phyloP scores from a whole-genome alignment of 257 asterid genomes.

The Perilla frutescens region DNA sequence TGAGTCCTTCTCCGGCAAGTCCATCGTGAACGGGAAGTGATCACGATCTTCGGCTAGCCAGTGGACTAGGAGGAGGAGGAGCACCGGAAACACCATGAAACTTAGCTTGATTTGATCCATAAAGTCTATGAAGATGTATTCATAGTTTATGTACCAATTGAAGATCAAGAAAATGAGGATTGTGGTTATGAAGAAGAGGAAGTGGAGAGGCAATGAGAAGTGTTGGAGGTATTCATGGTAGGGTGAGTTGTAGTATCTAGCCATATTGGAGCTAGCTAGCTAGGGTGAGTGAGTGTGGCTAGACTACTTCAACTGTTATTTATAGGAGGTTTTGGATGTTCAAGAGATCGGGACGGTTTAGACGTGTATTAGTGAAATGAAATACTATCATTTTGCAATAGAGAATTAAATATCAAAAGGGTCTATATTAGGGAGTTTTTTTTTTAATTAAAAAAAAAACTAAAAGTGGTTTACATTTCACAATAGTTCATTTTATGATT shows the following conservation, averaged over 20 bases:
- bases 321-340: slow-evolving; percentile 35
- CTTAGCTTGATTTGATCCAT: slow-evolving; percentile 59
- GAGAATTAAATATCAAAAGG: no score
- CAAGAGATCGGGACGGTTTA: no score
- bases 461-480: no score
- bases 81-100: slow-evolving; percentile 69
- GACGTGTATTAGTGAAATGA: not conserved
- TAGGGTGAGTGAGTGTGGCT: not conserved
- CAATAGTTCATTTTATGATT: no score
- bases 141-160: slow-evolving; percentile 86
- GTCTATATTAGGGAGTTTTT: no score
- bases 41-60: slow-evolving; percentile 64
- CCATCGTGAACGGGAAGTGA: slow-evolving; percentile 48
- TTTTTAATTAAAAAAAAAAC: no score
- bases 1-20: slow-evolving; percentile 67
- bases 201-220: slow-evolving; percentile 66
- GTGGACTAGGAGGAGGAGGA: slow-evolving; percentile 70
- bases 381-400: no score
- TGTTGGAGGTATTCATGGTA: slow-evolving; percentile 65
- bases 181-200: slow-evolving; percentile 58
- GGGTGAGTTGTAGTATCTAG: slow-evolving; percentile 60
- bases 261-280: slow-evolving; percentile 43
- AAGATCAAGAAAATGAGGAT: slow-evolving; percentile 61
- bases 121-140: slow-evolving; percentile 52
- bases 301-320: slow-evolving; percentile 22